A percentile compares a stretch with the other conserved stretches of the same genome.
Evolutionary conservation across 345 rosid genomes (phyloP).

Genomic region (Eucalyptus sideroxylon): DNA sequence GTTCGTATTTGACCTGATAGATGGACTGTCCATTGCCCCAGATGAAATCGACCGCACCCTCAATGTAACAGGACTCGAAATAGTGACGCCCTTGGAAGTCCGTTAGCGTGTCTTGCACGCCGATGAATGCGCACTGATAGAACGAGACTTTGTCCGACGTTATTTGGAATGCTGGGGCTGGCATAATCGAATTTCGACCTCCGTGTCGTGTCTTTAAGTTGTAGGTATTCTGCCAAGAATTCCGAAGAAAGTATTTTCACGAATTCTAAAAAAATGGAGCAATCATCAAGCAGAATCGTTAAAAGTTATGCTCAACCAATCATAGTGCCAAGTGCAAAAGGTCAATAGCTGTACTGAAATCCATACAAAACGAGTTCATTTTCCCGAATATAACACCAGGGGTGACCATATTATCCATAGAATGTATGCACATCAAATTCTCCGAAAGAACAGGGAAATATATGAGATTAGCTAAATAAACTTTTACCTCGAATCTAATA

Average conservation of each 20-base stretch:
- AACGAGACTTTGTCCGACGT: background rate
- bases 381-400: background rate
- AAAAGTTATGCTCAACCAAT: background rate
- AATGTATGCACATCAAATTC: background rate
- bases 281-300: background rate
- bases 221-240: background rate
- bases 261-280: background rate
- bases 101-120: background rate
- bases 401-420: background rate
- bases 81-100: background rate
- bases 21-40: background rate
- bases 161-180: background rate
- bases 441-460: background rate
- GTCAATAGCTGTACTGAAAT: background rate
- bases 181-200: too few relatives aligned
- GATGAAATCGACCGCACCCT: background rate
- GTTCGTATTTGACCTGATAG: background rate
- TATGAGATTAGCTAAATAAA: background rate
- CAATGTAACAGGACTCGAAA: background rate
- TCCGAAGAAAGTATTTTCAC: background rate
- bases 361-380: background rate
- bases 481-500: background rate
- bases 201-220: background rate
- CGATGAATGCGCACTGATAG: background rate
- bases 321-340: background rate